Evolutionary conservation across 2,329 filamentous ascomycete genomes (phyloP), one percentile per base, ranked within the genome.

Genomic region (Aureobasidium sp.): DNA sequence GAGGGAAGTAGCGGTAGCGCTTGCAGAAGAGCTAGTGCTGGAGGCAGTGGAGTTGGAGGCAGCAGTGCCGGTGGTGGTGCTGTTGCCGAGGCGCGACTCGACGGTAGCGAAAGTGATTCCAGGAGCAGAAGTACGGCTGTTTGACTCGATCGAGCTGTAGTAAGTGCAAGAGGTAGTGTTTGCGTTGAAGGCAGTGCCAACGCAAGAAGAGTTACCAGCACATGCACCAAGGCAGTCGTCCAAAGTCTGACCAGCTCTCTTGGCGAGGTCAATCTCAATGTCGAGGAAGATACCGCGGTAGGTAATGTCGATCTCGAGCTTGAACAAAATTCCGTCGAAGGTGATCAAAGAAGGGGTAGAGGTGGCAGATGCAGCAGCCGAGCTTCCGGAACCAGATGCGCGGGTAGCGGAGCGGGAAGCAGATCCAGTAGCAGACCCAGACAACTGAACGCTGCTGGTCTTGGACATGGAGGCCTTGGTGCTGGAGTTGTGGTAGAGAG

Each of bases 81-180:
- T 25, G 32, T 25, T 41, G 34, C 32, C 25, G 13, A 10, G 10
- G 21, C 54, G 41, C n/a, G 32, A 30, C 21, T 36, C 16, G 34
- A 61, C 59, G 32, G 59, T 61, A n/a, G 59, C 59, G 25, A 61
- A 61, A 25, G 39, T 53, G n/a, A 61, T 11, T 16, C 59, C 59
- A 48, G 37, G 21, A 34, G 41, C 49, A n/a, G 21, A 15, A 5
- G 3, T 13, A 5, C 30, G 25, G 30, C n/a, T 34, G 4, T 6
- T 10, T 1, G 11, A 4, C 11, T 15, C 8, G 37, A 61, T 52
- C 4, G 9, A 21, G 42, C 49, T 39, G 49, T 54, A 61, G 59
- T 48, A 61, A 3, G 60, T 50, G 60, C 60, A 62, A 21, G 21
- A 21, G 21, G 21, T 21, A 21, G 21, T 21, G 21, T 21, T 21